These are phyloP conservation scores for Petunia axillaris DNA, from an alignment of 257 asterid genomes.

Conservation along the genomic window DNA sequence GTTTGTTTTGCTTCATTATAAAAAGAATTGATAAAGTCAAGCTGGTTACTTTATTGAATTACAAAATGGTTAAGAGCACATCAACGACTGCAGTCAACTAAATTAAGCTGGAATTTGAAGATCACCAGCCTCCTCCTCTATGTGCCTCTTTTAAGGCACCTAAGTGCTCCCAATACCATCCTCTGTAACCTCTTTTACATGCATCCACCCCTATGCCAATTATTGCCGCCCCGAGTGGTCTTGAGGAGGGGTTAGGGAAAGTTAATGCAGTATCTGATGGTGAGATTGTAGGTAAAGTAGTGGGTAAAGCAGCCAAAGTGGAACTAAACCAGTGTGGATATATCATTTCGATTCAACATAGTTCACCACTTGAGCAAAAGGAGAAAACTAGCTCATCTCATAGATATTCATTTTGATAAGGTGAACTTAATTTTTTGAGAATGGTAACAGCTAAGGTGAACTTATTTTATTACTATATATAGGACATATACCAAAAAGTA, in stretches of 20 bases:
- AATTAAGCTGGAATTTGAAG: slow-evolving; percentile 8
- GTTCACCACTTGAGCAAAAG: background rate
- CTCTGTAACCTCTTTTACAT: background rate
- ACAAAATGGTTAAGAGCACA: background rate
- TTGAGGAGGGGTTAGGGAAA: background rate
- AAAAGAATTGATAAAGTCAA: no score
- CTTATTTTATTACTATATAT: background rate
- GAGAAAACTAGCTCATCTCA: background rate
- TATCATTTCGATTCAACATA: slow-evolving; percentile 8
- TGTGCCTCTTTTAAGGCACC: no score
- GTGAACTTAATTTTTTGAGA: no score
- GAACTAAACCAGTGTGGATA: background rate
- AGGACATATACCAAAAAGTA: background rate
- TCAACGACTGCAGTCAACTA: background rate
- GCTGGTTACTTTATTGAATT: no score
- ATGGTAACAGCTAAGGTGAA: background rate
- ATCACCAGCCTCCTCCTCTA: background rate
- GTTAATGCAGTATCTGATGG: background rate
- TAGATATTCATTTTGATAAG: background rate
- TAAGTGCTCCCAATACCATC: background rate
- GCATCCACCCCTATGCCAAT: background rate
- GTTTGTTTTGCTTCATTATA: no score
- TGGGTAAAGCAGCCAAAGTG: background rate
- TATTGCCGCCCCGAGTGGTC: background rate
- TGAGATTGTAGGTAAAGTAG: background rate